These are phyloP conservation scores for Elaeagnus macrophylla DNA, from an alignment of 306 rosid genomes.

Conservation along the genomic window DNA sequence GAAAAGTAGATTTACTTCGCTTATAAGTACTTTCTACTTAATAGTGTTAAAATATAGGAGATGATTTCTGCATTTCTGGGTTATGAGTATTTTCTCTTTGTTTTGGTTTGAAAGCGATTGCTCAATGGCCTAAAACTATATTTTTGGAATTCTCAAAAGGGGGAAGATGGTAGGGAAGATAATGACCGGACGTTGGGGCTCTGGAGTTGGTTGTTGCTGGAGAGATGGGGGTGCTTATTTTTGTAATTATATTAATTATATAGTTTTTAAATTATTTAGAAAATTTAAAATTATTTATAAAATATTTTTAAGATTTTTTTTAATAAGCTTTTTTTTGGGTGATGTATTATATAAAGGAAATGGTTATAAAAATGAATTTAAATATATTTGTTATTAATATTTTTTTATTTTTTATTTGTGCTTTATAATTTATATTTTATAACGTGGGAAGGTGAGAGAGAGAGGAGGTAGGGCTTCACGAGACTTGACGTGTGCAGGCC, in stretches of 20 bases:
- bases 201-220: background rate
- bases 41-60: background rate
- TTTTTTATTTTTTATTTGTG: too few species aligned
- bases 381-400: too few species aligned
- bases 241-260: background rate
- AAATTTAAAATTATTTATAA: too few species aligned
- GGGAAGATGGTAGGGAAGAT: background rate
- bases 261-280: too few species aligned
- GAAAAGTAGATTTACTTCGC: slow-evolving; percentile 30
- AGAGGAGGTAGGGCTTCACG: slow-evolving; percentile 2
- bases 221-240: background rate
- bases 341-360: too few species aligned
- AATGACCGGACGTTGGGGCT: slow-evolving; percentile 1
- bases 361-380: too few species aligned
- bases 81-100: background rate
- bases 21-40: slow-evolving; percentile 1
- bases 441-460: too few species aligned
- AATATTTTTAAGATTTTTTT: too few species aligned
- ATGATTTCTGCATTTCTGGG: background rate
- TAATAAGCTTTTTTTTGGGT: too few species aligned
- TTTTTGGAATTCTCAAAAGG: slow-evolving; percentile 3
- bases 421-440: too few species aligned
- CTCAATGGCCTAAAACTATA: background rate
- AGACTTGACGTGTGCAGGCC: slow-evolving; percentile 5
- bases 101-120: background rate